Conservation (phyloP, 352 stramenopile genomes). For the Phytophthora nicotianae region DNA sequence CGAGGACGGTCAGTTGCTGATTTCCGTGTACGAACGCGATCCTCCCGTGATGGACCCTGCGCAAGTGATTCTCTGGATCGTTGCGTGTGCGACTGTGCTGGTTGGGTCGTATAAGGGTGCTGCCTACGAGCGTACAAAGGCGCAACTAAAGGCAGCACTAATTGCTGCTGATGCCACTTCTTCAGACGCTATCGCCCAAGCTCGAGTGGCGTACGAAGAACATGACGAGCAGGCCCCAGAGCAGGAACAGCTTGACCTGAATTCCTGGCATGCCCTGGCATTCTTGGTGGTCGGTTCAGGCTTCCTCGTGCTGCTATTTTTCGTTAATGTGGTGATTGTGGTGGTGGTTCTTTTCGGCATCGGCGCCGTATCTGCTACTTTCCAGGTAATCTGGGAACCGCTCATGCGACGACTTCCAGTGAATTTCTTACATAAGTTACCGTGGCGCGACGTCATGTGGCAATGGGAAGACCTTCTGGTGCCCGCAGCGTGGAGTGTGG, state of each 20-base stretch:
- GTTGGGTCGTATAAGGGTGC: constrained; percentile 76
- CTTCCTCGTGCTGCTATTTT: constrained; percentile 93
- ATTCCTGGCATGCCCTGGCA: constrained; percentile 81
- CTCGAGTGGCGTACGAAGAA: constrained; percentile 56
- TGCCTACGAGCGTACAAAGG: constrained; percentile 66
- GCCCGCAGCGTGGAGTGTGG: constrained; percentile 78
- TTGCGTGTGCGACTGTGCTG: constrained; percentile 77
- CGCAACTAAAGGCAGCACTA: constrained; percentile 57
- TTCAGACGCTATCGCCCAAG: constrained; percentile 54
- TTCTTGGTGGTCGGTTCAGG: constrained; percentile 92
- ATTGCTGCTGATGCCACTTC: constrained; percentile 54
- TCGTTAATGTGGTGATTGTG: constrained; percentile 78
- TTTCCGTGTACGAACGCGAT: constrained; percentile 74
- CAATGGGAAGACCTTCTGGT: constrained; percentile 47
- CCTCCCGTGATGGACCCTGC: constrained; percentile 63
- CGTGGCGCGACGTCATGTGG: constrained; percentile 53
- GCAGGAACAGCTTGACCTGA: constrained; percentile 89
- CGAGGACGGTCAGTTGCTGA: constrained; percentile 33
- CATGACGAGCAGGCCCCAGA: constrained; percentile 54
- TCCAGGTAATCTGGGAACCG: constrained; percentile 63
- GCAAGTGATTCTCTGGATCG: constrained; percentile 75
- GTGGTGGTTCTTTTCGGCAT: constrained; percentile 76
- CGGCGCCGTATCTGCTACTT: constrained; percentile 58
- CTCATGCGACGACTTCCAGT: constrained; percentile 48
- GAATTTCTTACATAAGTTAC: constrained; percentile 38